A percentile compares a stretch with the other conserved stretches of the same genome.
phyloP scores from a whole-genome alignment of 352 stramenopile genomes.

The Lagenidium giganteum region DNA sequence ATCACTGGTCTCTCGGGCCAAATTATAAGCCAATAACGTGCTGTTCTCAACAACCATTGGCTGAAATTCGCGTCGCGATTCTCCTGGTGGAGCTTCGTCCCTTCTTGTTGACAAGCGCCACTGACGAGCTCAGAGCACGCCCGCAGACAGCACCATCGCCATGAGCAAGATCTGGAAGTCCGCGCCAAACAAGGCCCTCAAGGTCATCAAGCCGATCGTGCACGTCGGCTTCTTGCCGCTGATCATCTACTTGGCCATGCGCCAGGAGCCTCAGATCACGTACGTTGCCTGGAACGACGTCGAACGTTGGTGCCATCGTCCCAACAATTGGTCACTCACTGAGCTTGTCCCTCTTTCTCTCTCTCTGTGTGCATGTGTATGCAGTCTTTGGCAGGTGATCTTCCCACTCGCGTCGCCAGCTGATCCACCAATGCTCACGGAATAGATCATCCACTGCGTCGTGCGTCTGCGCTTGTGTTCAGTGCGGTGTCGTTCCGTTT shows the following conservation, averaged over 20 bases:
- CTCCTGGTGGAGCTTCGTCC: too few relatives aligned
- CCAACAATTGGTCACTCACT: too few relatives aligned
- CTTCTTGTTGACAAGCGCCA: too few relatives aligned
- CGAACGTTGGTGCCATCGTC: too few relatives aligned
- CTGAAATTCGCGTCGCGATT: too few relatives aligned
- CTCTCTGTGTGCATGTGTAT: conserved; percentile 4
- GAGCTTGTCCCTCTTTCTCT: too few relatives aligned
- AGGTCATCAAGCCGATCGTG: conserved; percentile 81
- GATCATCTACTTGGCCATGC: conserved; percentile 73
- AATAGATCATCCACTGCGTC: background rate
- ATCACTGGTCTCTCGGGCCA: too few relatives aligned
- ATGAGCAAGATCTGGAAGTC: conserved; percentile 76
- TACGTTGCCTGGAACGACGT: conserved; percentile 18
- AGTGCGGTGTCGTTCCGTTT: too few relatives aligned
- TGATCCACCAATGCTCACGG: conserved; percentile 45
- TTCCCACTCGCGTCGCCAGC: conserved; percentile 66
- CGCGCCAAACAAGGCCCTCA: conserved; percentile 68
- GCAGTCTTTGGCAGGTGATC: conserved; percentile 67
- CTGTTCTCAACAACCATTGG: conserved; percentile 3
- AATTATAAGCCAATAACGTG: conserved; percentile 11
- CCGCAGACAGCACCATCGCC: conserved; percentile 11
- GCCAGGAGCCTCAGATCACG: conserved; percentile 73
- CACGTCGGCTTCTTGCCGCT: conserved; percentile 80
- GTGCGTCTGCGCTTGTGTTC: too few relatives aligned
- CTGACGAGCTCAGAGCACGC: too few relatives aligned